Base-by-base conservation (phyloP, 163 green algal species). In the Dunaliella salina region DNA sequence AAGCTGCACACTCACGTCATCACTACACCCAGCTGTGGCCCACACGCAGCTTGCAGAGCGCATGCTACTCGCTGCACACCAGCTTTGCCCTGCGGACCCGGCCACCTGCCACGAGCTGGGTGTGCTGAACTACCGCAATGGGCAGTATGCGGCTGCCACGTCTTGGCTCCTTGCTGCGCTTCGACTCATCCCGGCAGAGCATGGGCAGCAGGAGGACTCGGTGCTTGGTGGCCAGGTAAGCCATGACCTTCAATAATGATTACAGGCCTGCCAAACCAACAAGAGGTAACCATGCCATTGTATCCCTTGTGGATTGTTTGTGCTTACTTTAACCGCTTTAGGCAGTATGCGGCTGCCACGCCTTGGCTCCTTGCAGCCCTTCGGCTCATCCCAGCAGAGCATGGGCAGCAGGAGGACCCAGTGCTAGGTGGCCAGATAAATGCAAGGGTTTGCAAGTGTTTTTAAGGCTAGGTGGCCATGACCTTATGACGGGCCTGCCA, bases 81-180 rank as follows among this genome's bases (percentile, higher is more conserved):
- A 89, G 50, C 90, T 98, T 30, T 98, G 95, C 89, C 94, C 94
- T 22, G 80, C 87, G 29, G 97, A 99, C 88, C 95, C 97, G 0
- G 88, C 96, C 25, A 91, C 96, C n/a, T 93, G 90, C n/a, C 95
- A 99, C 90, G 97, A 99, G 94, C 92, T 98, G 46, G 97, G 96
- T 18, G 94, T 96, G 50, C 88, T 99, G 75, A 91, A 91, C 15
- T 98, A 95, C 92, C 91, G 92, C 84, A 92, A 92, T 79, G 85
- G 91, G 22, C 86, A 96, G 72, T 95, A 94, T 72, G 30, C 75
- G 12, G 40, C 30, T 33, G 95, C 94, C 17, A 84, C 88, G 29
- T 83, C 87, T 59, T 96, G 91, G 91, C 90, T 98, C 22, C 82
- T 84, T 18, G 84, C 87, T 12, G 94, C 95, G 30, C 90, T 97